Base-by-base conservation (phyloP, 768 basidiomycete genomes). In the Lactifluus hygrophoroides region DNA sequence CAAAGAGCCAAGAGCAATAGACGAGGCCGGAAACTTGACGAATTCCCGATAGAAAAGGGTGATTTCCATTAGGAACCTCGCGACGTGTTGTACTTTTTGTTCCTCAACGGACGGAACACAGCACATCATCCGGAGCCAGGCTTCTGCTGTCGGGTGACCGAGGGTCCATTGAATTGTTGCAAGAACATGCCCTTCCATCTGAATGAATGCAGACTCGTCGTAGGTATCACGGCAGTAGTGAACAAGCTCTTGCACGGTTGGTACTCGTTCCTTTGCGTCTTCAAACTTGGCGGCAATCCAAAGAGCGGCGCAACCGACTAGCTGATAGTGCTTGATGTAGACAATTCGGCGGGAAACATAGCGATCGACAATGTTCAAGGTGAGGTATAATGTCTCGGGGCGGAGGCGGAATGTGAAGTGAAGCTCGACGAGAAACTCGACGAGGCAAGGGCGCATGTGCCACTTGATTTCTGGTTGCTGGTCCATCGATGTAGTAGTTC, bases 281-380 rank as follows among this genome's bases (percentile, higher is more conserved):
- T 99, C 96, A 66, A 97, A 99, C 74, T 99, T 99, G 64, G 95
- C 90, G 16, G 96, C 96, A 65, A 98, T 97, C 96, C 96, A 99
- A 13, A 99, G 80, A 38, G 96, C 93, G 23, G 94, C 93, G 69
- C 96, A 99, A 19, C 96, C 96, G 56, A 98, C 95, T 58, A 99
- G 88, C 68, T 99, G 96, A 69, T 99, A 98, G 75, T 99, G 96
- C 73, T 95, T 98, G 77, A 92, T 92, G 75, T 93, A 97, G 60
- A 99, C 96, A 63, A 99, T 87, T 54, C 96, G 90, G 65, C 96
- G 94, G 50, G 96, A 98, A 28, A 98, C 93, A 72, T 98, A 99
- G 67, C 96, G 93, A 74, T 99, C 96, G 72, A 98, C 86, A 69
- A 99, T 96, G 77, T 98, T 98, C 73, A 98, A 83, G 11, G 95